Evolutionary conservation across 208 protist genomes (phyloP).

Genomic region (Trypanosoma grayi): DNA sequence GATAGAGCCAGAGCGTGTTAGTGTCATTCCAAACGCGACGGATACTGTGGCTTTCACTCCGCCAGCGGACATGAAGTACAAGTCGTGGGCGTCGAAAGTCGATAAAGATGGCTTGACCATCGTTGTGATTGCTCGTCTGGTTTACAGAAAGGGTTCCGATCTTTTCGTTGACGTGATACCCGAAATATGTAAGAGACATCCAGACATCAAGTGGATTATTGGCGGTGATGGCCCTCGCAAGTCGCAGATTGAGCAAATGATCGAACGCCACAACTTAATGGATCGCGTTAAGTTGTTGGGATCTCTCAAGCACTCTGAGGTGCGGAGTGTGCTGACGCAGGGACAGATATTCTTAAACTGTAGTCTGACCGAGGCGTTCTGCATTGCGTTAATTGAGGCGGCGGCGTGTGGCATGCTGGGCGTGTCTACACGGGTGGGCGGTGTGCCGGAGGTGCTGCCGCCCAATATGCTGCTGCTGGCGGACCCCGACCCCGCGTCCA

Average conservation of each 20-base stretch:
- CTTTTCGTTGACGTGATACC: slow-evolving; percentile 96
- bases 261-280: slow-evolving; percentile 95
- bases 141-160: slow-evolving; percentile 97
- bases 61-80: slow-evolving; percentile 89
- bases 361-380: slow-evolving; percentile 98
- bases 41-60: slow-evolving; percentile 91
- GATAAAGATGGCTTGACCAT: slow-evolving; percentile 91
- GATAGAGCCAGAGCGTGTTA: slow-evolving; percentile 89
- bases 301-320: slow-evolving; percentile 89
- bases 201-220: slow-evolving; percentile 95
- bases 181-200: slow-evolving; percentile 91
- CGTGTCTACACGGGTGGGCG: slow-evolving; percentile 97
- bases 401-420: slow-evolving; percentile 93
- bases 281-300: slow-evolving; percentile 96
- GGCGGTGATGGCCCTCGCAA: slow-evolving; percentile 97
- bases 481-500: slow-evolving; percentile 83
- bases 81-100: slow-evolving; percentile 83
- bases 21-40: slow-evolving; percentile 98
- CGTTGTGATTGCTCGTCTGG: slow-evolving; percentile 95
- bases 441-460: slow-evolving; percentile 97
- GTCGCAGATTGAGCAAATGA: slow-evolving; percentile 96
- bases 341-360: slow-evolving; percentile 99
- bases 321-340: slow-evolving; percentile 88
- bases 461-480: slow-evolving; percentile 92
- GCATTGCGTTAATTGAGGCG: slow-evolving; percentile 98